phyloP scores from a whole-genome alignment of 225 moss, liverwort and hornwort species.

The Ulota crispa region DNA sequence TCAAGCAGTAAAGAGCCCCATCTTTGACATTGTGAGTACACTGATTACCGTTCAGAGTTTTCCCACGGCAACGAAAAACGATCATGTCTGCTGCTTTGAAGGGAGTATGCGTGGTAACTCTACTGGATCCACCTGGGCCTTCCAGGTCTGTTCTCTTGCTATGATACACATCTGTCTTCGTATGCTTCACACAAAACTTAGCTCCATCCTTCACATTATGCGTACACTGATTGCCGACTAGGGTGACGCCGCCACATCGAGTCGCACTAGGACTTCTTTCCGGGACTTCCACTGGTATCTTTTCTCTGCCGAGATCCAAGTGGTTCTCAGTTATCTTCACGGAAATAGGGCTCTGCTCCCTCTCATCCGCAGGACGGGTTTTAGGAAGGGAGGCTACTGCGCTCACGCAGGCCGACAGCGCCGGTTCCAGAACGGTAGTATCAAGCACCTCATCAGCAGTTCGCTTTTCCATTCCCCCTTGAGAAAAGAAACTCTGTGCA shows the following conservation, averaged over 20 bases:
- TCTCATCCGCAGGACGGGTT: neutral
- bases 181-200: slow-evolving; percentile 42
- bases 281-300: neutral
- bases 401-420: neutral
- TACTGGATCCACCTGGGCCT: neutral
- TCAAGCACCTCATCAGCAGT: slow-evolving; percentile 12
- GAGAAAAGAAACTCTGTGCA: slow-evolving; percentile 9
- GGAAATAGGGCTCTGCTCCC: neutral
- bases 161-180: slow-evolving; percentile 7
- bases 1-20: slow-evolving; percentile 55
- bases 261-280: slow-evolving; percentile 8
- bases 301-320: neutral
- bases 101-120: neutral
- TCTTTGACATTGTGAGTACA: slow-evolving; percentile 72
- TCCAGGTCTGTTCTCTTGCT: neutral
- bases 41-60: slow-evolving; percentile 49
- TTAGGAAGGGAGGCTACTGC: neutral
- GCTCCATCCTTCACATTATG: slow-evolving; percentile 47
- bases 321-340: neutral
- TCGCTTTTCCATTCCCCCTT: neutral
- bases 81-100: slow-evolving; percentile 21
- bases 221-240: slow-evolving; percentile 33
- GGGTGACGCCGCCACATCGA: slow-evolving; percentile 56
- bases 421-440: slow-evolving; percentile 15
- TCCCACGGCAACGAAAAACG: slow-evolving; percentile 33